Evolutionary conservation across 2,329 filamentous ascomycete species (phyloP), one percentile per base, ranked within the genome.

Genomic region (Aspergillus pseudoterreus): DNA sequence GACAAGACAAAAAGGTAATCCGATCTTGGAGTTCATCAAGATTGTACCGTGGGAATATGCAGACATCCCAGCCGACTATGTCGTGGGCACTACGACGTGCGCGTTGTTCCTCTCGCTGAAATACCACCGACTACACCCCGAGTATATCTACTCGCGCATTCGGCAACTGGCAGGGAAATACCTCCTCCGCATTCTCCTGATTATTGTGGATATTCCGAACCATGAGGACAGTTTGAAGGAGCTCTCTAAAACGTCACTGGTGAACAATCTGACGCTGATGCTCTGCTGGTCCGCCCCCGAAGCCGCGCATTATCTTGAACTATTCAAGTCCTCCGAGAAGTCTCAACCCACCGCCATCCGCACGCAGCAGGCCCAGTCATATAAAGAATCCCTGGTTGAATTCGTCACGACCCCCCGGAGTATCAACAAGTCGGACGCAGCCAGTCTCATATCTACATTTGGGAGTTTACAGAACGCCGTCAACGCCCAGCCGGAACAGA

Each of bases 101-200:
- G 92, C 90, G 0, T 79, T 99, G 4, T 99, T 97, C 67, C 77
- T 99, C 39, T 95, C 90, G 44, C 81, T 99, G 49, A 99, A 97
- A 71, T 99, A 99, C 71, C 94, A 99, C 71, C 90, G 92, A 24
- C 80, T 99, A 47, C 94, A 99, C 67, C 94, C 94, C 1, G 94
- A 99, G 72, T 99, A 99, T 76, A 90, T 99, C 63, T 97, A 97
- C 75, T 91, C 87, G 21, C 87, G 94, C 51, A 95, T 99, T 60
- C 86, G 88, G 47, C 84, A 85, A 45, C 78, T 99, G 4, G 88
- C 88, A 47, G 89, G 88, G 46, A 90, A 88, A 72, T 97, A 95
- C 75, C 87, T 85, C 59, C 80, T 99, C 17, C 88, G 94, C 44
- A 80, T 99, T 47, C 75, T 99, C 24, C 80, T 99, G 45, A 85